Base-by-base conservation (phyloP, 2,329 filamentous ascomycete species). In the Curvularia spicifera region DNA sequence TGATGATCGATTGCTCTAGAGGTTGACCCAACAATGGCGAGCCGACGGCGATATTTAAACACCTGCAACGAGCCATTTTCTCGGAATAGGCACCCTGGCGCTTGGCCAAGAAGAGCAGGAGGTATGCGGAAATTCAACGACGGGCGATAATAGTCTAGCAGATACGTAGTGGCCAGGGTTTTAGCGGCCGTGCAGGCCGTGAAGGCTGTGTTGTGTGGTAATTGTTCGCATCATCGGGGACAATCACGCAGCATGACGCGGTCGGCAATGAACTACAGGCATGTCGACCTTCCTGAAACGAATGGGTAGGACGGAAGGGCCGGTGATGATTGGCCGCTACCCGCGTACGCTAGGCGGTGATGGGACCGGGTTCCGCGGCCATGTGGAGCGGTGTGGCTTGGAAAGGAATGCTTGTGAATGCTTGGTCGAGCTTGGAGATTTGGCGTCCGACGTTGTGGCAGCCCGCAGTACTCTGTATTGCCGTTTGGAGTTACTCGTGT, bases 71-170 rank as follows among this genome's bases (percentile, higher is more conserved):
- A 62, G 58, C 60, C 63, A 57, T 56, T 56, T 64, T 65, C 26
- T 15, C 31, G 56, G 33, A 50, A 55, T 40, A 53, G 53, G 42
- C 18, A 46, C 26, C 51, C 12, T 57, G 29, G 44, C 64, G 51
- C 66, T 64, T 69, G 18, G 26, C 68, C 57, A 42, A 24, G 60
- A 64, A 44, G 49, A 67, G 66, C 61, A 68, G 66, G 65, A 63
- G 56, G 48, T 43, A 48, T 39, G 22, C 20, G 42, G 20, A 28
- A 22, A 35, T 42, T 22, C n/a, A 40, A 28, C 29, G n/a, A 44
- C 35, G 26, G 40, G 37, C 43, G 56, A 35, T 26, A 42, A 42
- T 48, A 37, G 26, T 31, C 51, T 53, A 20, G 47, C 40, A 44
- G 49, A 51, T 33, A 35, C 44, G 54, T 37, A 7, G 33, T 5